These are phyloP conservation scores for Priceomyces carsonii DNA, from an alignment of 805 yeast genomes.

Conservation along the genomic window DNA sequence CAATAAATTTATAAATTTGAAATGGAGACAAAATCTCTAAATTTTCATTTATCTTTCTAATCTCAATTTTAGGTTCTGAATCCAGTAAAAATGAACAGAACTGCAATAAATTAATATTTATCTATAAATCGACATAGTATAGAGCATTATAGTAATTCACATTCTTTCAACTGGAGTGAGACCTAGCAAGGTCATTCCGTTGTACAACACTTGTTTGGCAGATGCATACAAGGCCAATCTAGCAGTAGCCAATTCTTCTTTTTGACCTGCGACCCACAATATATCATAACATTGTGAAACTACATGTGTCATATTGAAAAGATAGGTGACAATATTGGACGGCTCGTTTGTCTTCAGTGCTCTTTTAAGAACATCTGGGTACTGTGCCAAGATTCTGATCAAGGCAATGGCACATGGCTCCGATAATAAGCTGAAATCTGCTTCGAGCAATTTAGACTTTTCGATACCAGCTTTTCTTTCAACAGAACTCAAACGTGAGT, in stretches of 20 bases:
- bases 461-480: slow-evolving; percentile 71
- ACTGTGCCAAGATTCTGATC: slow-evolving; percentile 79
- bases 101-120: no score
- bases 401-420: slow-evolving; percentile 73
- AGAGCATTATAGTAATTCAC: slow-evolving; percentile 43
- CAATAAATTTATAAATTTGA: no score
- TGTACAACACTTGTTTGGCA: slow-evolving; percentile 84
- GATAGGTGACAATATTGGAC: slow-evolving; percentile 87
- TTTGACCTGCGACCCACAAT: slow-evolving; percentile 96
- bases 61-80: no score
- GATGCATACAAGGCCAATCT: slow-evolving; percentile 89
- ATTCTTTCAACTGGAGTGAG: slow-evolving; percentile 98
- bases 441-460: slow-evolving; percentile 43
- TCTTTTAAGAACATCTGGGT: slow-evolving; percentile 84
- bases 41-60: no score
- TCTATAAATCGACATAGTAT: no score
- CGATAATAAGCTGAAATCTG: slow-evolving; percentile 60
- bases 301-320: slow-evolving; percentile 88
- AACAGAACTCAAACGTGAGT: slow-evolving; percentile 92
- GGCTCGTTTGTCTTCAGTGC: slow-evolving; percentile 89
- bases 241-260: slow-evolving; percentile 79
- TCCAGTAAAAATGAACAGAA: no score
- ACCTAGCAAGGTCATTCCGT: slow-evolving; percentile 89
- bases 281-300: slow-evolving; percentile 96
- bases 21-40: no score